Base-by-base conservation (phyloP, 2,329 filamentous ascomycete genomes). In the Seiridium unicorne region DNA sequence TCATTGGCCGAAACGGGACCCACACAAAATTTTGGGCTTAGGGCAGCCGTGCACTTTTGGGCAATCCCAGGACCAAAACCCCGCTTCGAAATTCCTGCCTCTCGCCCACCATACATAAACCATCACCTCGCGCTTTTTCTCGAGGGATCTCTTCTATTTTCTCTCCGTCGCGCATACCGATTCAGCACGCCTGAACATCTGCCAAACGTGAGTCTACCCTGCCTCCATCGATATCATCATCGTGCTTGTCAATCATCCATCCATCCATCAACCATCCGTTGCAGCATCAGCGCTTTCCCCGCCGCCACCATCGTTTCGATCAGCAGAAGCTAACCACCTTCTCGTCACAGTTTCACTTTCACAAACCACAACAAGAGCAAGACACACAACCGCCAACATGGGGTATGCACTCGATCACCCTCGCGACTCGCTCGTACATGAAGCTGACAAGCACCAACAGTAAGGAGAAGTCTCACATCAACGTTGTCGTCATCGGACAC, bases 391-490 rank as follows among this genome's bases (percentile, higher is more conserved):
- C 70, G 69, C 68, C 71, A 76, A 68, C 68, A 77, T 76, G 74
- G 74, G 72, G 73, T 75, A 73, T 59, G 72, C 69, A 57, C 35
- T 60, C 48, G 53, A 56, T 47, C 57, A 62, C 55, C 49, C 6
- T 47, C 47, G 31, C 40, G 57, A 55, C 34, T 44, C 42, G 9
- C n/a, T 32, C 40, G 49, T 6, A 31, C 35, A 44, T 48, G 35
- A 60, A 11, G 36, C 55, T 55, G 64, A 65, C 51, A 62, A 44
- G 55, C 35, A 64, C 51, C 56, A 68, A 73, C 77, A 94, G 93
- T 91, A 98, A 92, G 87, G 89, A 94, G 69, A 96, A 96, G 90
- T 84, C 81, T 83, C 94, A 98, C 83, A 92, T 98, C 83, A 93
- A 93, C 91, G 90, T 97, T 82, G 93, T 97, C 68, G 70, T 70